Evolutionary conservation across 441 rosid genomes (phyloP).

Genomic region (Jatropha multifida): DNA sequence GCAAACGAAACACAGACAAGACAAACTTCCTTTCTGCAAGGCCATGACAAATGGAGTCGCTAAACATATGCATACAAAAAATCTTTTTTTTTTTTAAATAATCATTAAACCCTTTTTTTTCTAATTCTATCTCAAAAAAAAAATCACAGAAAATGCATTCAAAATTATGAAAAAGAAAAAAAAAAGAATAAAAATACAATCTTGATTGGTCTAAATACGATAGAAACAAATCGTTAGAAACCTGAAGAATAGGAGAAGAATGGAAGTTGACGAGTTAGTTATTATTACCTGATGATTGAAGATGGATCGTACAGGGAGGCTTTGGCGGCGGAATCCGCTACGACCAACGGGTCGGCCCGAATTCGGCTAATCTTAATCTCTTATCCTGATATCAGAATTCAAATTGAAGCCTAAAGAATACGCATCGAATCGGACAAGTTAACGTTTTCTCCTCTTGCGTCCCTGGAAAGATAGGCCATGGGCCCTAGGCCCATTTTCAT

Average conservation of each 20-base stretch:
- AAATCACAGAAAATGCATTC: no score
- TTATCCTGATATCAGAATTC: background rate
- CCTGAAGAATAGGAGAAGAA: background rate
- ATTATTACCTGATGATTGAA: slow-evolving; percentile 13
- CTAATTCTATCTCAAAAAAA: no score
- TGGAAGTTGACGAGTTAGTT: background rate
- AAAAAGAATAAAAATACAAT: background rate
- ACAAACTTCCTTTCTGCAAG: no score
- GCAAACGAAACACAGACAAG: background rate
- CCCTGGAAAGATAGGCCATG: background rate
- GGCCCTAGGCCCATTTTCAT: background rate
- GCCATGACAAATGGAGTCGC: no score
- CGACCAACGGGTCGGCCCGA: slow-evolving; percentile 18
- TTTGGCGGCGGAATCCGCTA: slow-evolving; percentile 12
- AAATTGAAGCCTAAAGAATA: slow-evolving; percentile 25
- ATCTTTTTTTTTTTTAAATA: background rate
- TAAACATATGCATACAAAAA: background rate
- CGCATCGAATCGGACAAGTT: slow-evolving; percentile 16
- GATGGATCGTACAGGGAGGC: slow-evolving; percentile 1
- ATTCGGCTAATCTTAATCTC: background rate
- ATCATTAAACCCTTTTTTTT: background rate
- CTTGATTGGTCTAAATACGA: background rate
- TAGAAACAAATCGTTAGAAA: no score
- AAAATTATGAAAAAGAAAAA: background rate
- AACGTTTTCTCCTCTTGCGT: background rate